Percentiles rank a stretch among this genome's conserved stretches.
Conservation (phyloP, 2,329 filamentous ascomycete species). For the Aspergillus sp. region DNA sequence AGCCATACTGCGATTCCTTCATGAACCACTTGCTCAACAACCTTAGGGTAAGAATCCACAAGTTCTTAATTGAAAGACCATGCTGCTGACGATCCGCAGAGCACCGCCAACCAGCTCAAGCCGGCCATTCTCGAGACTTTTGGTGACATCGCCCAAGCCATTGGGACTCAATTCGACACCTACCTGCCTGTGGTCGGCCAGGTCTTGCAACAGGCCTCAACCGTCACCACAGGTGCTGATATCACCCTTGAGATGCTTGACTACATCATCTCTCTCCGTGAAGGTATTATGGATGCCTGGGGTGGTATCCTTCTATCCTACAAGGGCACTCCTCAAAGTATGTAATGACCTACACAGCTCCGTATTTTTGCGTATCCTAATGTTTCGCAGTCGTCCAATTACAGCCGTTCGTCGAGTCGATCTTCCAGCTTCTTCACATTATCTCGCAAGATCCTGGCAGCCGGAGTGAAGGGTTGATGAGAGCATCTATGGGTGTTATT, state of each 20-base stretch:
- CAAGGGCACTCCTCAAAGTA: constrained; percentile 54
- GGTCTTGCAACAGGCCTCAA: constrained; percentile 86
- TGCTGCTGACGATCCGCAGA: constrained; percentile 46
- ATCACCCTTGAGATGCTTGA: constrained; percentile 92
- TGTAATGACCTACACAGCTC: constrained; percentile 4
- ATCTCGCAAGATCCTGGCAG: constrained; percentile 80
- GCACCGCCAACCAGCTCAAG: constrained; percentile 89
- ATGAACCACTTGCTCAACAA: constrained; percentile 98
- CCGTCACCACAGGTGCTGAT: constrained; percentile 68
- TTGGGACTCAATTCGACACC: constrained; percentile 82
- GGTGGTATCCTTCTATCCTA: constrained; percentile 92
- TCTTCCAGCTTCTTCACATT: constrained; percentile 77
- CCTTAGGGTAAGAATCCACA: constrained; percentile 52
- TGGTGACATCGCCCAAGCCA: constrained; percentile 92
- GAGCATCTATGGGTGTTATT: constrained; percentile 94
- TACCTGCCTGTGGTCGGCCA: constrained; percentile 89
- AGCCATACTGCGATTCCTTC: constrained; percentile 92
- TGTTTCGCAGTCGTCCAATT: constrained; percentile 54
- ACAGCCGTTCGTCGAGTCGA: constrained; percentile 68
- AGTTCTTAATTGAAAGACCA: constrained; percentile 6
- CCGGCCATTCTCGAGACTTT: constrained; percentile 97
- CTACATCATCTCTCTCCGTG: constrained; percentile 87
- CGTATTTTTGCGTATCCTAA: constrained; percentile 5
- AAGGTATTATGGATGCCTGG: constrained; percentile 99
- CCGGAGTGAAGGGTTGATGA: constrained; percentile 82